A percentile compares a stretch with the other conserved stretches of the same genome.
Evolutionary conservation across 2,329 filamentous ascomycete species (phyloP).

Genomic region (Monilinia vaccinii-corymbosi): DNA sequence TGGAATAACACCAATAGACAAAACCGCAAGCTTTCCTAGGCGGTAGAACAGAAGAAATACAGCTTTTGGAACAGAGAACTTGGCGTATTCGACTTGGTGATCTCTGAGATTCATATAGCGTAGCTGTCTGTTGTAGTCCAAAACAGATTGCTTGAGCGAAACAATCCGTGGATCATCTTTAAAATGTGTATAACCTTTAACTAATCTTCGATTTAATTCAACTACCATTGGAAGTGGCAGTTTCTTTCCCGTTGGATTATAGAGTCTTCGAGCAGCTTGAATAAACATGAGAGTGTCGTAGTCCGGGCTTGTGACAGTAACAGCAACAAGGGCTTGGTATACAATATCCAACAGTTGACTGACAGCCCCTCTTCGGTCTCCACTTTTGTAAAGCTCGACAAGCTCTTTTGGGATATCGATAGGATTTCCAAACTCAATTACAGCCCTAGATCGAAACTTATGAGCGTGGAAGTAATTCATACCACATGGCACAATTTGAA

Average conservation of each 20-base stretch:
- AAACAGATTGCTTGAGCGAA: constrained; percentile 12
- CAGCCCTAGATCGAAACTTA: constrained; percentile 93
- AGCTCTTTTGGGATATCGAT: constrained; percentile 77
- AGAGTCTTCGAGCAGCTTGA: constrained; percentile 84
- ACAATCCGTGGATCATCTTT: constrained; percentile 15
- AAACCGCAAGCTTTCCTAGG: constrained; percentile 62
- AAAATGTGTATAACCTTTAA: constrained; percentile 63
- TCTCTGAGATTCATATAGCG: constrained; percentile 14
- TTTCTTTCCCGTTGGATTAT: constrained; percentile 61
- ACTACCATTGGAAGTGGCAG: constrained; percentile 17
- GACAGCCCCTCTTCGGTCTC: constrained; percentile 79
- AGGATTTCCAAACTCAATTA: constrained; percentile 88
- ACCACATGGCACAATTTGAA: constrained; percentile 92
- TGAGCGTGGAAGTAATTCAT: constrained; percentile 99
- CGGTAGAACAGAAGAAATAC: constrained; percentile 71
- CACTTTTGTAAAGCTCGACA: constrained; percentile 75
- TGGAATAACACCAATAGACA: constrained; percentile 73
- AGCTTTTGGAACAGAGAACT: constrained; percentile 49
- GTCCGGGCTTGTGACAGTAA: constrained; percentile 89
- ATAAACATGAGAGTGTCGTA: constrained; percentile 88
- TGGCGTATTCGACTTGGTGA: constrained; percentile 16
- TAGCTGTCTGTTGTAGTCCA: constrained; percentile 55
- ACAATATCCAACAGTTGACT: constrained; percentile 66
- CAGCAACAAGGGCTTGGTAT: constrained; percentile 58
- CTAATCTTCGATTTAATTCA: constrained; percentile 82